A percentile compares a stretch with the other conserved stretches of the same genome.
These are phyloP conservation scores for Porodaedalea pini DNA, from an alignment of 1,284 basidiomycete species.

Conservation along the genomic window DNA sequence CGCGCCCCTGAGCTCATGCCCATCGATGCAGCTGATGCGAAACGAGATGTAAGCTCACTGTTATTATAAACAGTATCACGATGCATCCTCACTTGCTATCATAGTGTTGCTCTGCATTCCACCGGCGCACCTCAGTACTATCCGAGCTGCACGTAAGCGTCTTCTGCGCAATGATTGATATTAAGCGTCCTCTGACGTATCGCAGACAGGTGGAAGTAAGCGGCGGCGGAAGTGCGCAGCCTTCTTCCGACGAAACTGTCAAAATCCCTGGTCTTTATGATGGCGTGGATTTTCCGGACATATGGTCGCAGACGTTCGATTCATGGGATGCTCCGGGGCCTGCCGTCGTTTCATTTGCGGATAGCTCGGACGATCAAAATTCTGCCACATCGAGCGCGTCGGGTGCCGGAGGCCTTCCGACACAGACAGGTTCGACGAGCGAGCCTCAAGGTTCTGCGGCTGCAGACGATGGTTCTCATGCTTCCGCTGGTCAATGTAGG, in stretches of 20 bases:
- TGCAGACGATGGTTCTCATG: neutral
- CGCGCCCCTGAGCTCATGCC: slow-evolving; percentile 7
- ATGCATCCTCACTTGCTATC: slow-evolving; percentile 2
- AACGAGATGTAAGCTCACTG: slow-evolving; percentile 32
- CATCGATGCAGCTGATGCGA: slow-evolving; percentile 30
- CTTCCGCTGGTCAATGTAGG: slow-evolving; percentile 4
- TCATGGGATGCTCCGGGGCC: slow-evolving; percentile 14
- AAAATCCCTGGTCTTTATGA: slow-evolving; percentile 17
- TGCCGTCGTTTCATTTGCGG: slow-evolving; percentile 16
- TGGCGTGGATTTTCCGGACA: slow-evolving; percentile 16
- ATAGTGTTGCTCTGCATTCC: slow-evolving; percentile 31
- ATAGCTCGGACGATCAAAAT: slow-evolving; percentile 2
- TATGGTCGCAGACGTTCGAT: slow-evolving; percentile 12
- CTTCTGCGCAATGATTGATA: neutral
- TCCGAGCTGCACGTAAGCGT: slow-evolving; percentile 32
- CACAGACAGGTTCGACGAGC: neutral
- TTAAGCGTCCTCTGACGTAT: neutral
- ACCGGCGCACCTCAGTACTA: slow-evolving; percentile 30
- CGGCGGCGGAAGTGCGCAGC: slow-evolving; percentile 30
- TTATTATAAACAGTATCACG: slow-evolving; percentile 8
- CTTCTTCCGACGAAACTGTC: slow-evolving; percentile 25
- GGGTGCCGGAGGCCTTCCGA: neutral
- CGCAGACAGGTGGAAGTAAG: slow-evolving; percentile 36
- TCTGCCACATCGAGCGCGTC: neutral
- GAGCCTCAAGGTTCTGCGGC: neutral